phyloP scores from a whole-genome alignment of 2,329 filamentous ascomycete species.

The Cladophialophora psammophila region DNA sequence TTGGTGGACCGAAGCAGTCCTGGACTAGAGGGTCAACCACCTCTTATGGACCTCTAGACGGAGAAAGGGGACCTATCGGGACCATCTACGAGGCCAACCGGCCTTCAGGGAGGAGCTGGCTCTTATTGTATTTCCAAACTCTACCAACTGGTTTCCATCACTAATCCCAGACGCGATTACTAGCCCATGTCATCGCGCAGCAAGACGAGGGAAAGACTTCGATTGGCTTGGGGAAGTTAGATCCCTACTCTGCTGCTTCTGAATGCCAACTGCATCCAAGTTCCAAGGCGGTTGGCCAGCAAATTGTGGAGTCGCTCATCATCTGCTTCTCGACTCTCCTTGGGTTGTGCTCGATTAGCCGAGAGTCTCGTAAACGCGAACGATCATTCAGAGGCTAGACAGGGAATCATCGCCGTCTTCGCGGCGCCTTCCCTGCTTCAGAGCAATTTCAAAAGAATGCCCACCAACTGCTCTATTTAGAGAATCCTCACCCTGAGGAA shows the following conservation, averaged over 20 bases:
- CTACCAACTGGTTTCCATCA: neutral
- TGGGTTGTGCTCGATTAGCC: too few relatives aligned
- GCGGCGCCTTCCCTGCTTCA: too few relatives aligned
- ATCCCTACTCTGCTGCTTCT: neutral
- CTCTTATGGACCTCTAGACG: too few relatives aligned
- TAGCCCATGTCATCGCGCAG: neutral
- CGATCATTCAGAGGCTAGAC: too few relatives aligned
- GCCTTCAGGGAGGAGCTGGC: neutral
- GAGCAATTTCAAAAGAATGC: too few relatives aligned
- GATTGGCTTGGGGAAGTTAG: neutral
- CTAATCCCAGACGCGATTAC: neutral
- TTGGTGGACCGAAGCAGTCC: neutral
- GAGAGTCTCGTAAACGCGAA: too few relatives aligned
- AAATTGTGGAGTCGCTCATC: neutral
- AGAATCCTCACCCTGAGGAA: too few relatives aligned
- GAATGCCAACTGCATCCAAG: neutral
- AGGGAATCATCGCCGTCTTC: too few relatives aligned
- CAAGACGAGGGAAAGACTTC: neutral
- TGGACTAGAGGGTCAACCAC: neutral
- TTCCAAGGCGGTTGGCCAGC: neutral
- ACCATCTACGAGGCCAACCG: neutral
- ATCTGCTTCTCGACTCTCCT: neutral
- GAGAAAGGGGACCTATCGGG: neutral
- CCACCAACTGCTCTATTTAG: too few relatives aligned
- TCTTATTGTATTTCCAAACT: neutral